These are phyloP conservation scores for Pezicula rhizophila DNA, from an alignment of 2,329 filamentous ascomycete species.

Conservation along the genomic window DNA sequence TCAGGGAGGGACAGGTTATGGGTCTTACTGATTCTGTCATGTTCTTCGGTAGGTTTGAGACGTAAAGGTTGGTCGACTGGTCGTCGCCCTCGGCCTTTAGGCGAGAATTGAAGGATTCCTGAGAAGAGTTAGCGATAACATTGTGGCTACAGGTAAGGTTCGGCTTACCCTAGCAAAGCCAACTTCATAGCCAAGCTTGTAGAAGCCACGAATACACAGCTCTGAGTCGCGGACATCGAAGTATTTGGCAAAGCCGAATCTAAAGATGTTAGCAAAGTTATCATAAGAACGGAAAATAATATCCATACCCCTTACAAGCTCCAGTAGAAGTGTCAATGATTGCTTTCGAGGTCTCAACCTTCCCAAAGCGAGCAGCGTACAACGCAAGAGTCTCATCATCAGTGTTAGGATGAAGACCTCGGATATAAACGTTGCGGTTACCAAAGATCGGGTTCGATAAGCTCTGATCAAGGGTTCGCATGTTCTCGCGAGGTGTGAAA, in stretches of 20 bases:
- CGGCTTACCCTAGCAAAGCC: conserved; percentile 80
- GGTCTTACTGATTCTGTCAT: conserved; percentile 79
- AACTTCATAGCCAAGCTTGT: conserved; percentile 91
- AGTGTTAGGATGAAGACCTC: conserved; percentile 89
- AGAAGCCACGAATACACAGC: conserved; percentile 93
- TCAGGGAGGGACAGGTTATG: not conserved
- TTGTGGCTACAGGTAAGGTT: conserved; percentile 2
- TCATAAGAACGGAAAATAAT: not conserved
- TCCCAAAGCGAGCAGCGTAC: conserved; percentile 83
- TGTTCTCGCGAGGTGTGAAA: conserved; percentile 76
- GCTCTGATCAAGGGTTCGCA: conserved; percentile 88
- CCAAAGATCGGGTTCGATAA: conserved; percentile 86
- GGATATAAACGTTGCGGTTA: conserved; percentile 97
- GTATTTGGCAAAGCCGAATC: conserved; percentile 97
- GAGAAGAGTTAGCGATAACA: conserved; percentile 16
- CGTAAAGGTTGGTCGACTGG: conserved; percentile 88
- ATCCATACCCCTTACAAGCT: conserved; percentile 84
- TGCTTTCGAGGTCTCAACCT: conserved; percentile 94
- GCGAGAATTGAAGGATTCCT: conserved; percentile 98
- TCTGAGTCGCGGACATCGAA: conserved; percentile 82
- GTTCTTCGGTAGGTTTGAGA: conserved; percentile 89
- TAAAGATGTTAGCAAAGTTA: conserved; percentile 31
- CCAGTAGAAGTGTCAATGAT: conserved; percentile 94
- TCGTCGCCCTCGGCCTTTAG: conserved; percentile 94
- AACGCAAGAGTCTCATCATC: conserved; percentile 81